Conservation (phyloP, 2,329 filamentous ascomycete genomes). For the Scytalidium sp. region DNA sequence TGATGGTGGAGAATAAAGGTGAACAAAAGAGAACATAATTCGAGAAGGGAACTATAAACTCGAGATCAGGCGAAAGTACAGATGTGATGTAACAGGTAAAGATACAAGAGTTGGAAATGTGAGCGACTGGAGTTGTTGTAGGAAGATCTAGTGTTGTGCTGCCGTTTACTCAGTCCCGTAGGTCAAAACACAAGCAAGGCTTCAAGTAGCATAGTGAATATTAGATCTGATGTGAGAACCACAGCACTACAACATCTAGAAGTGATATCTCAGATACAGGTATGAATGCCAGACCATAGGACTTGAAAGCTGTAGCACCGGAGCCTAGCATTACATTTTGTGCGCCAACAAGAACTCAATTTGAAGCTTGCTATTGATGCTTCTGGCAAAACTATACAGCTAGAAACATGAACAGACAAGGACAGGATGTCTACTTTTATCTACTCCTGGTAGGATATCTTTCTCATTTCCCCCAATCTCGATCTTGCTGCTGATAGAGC, state of each 20-base stretch:
- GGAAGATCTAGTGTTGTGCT: no score
- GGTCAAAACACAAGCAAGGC: no score
- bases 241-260: not conserved
- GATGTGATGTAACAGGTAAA: no score
- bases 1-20: no score
- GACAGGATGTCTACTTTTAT: not conserved
- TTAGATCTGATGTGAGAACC: not conserved
- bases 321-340: not conserved
- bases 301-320: not conserved
- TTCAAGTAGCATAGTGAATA: no score
- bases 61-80: no score
- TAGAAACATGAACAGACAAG: not conserved
- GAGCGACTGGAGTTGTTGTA: no score
- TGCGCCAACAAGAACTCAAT: not conserved
- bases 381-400: not conserved
- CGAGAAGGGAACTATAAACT: no score
- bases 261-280: not conserved
- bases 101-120: no score
- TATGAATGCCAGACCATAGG: no score
- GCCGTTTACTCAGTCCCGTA: no score
- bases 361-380: not conserved
- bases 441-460: conserved; percentile 31
- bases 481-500: conserved; percentile 73
- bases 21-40: no score
- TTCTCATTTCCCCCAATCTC: conserved; percentile 89